phyloP scores from a whole-genome alignment of 345 rosid genomes.

The Physaria fendleri region DNA sequence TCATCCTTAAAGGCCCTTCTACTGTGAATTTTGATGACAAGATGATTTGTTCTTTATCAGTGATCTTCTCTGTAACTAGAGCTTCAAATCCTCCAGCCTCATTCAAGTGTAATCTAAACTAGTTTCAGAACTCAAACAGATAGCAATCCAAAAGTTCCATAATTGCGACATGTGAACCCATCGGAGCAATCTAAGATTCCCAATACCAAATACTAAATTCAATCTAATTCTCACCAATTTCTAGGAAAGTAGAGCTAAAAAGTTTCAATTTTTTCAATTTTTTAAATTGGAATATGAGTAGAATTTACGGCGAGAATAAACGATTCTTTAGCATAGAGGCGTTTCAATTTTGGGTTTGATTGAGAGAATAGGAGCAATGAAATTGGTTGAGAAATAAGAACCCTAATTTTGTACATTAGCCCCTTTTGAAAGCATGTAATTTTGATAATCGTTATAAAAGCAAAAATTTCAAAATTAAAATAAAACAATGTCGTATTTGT shows the following conservation, averaged over 20 bases:
- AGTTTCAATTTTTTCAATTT: neutral
- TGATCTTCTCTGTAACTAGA: constrained; percentile 57
- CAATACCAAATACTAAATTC: neutral
- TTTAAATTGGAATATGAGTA: neutral
- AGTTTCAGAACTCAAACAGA: neutral
- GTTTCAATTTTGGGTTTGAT: too few species aligned
- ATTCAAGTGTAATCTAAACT: constrained; percentile 44
- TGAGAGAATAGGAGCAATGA: too few species aligned
- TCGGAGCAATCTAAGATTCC: neutral
- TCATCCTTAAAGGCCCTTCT: constrained; percentile 93
- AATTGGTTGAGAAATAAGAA: too few species aligned
- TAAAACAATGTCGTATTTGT: too few species aligned
- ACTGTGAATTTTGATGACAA: constrained; percentile 58
- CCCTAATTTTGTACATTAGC: too few species aligned
- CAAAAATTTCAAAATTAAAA: too few species aligned
- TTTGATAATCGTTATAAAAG: too few species aligned
- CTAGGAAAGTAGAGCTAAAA: neutral
- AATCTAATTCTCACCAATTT: neutral
- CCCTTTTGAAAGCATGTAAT: too few species aligned
- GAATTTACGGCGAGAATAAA: constrained; percentile 72
- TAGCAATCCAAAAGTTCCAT: neutral
- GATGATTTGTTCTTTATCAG: constrained; percentile 72
- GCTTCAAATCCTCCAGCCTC: constrained; percentile 93
- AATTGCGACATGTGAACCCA: neutral
- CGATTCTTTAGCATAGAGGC: constrained; percentile 95